Percentiles rank a stretch among this genome's conserved stretches.
phyloP scores from a whole-genome alignment of 2,329 filamentous ascomycete species.

The Neobulgaria alba region DNA sequence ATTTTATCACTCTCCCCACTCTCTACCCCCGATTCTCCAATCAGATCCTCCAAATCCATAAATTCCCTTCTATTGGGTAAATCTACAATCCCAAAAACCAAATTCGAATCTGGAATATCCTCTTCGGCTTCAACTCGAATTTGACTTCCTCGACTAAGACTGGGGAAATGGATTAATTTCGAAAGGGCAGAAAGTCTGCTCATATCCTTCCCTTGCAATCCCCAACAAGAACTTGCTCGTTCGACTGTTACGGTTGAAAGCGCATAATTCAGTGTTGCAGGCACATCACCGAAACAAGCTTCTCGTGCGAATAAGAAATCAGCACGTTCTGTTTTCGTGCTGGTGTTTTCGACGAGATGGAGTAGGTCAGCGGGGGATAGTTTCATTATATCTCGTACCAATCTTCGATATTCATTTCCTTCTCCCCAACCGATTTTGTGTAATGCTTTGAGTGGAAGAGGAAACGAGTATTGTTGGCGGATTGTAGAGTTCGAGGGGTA shows the following conservation, averaged over 20 bases:
- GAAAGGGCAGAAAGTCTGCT: slow-evolving; percentile 1
- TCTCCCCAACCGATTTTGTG: slow-evolving; percentile 26
- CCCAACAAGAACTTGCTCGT: slow-evolving; percentile 6
- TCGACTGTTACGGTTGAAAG: slow-evolving; percentile 11
- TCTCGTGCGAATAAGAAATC: slow-evolving; percentile 21
- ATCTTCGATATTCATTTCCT: slow-evolving; percentile 17
- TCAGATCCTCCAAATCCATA: background rate
- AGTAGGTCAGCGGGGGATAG: slow-evolving; percentile 22
- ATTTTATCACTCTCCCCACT: slow-evolving; percentile 10
- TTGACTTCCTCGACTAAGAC: slow-evolving; percentile 1
- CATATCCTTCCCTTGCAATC: slow-evolving; percentile 4
- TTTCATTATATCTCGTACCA: slow-evolving; percentile 23
- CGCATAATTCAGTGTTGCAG: slow-evolving; percentile 23
- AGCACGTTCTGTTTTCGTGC: slow-evolving; percentile 21
- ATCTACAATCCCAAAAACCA: slow-evolving; percentile 14
- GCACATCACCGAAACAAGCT: slow-evolving; percentile 18
- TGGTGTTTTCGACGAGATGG: slow-evolving; percentile 24
- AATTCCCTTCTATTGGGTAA: background rate
- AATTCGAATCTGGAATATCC: slow-evolving; percentile 9
- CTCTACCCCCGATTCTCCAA: slow-evolving; percentile 8
- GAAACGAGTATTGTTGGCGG: slow-evolving; percentile 20
- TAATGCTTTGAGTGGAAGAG: slow-evolving; percentile 16
- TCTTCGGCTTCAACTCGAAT: slow-evolving; percentile 1
- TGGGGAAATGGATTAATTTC: slow-evolving; percentile 2
- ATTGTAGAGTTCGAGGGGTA: slow-evolving; percentile 25